A percentile compares a stretch with the other conserved stretches of the same genome.
Evolutionary conservation across 2,329 filamentous ascomycete species (phyloP).

Genomic region (Colletotrichum tamarilloi): DNA sequence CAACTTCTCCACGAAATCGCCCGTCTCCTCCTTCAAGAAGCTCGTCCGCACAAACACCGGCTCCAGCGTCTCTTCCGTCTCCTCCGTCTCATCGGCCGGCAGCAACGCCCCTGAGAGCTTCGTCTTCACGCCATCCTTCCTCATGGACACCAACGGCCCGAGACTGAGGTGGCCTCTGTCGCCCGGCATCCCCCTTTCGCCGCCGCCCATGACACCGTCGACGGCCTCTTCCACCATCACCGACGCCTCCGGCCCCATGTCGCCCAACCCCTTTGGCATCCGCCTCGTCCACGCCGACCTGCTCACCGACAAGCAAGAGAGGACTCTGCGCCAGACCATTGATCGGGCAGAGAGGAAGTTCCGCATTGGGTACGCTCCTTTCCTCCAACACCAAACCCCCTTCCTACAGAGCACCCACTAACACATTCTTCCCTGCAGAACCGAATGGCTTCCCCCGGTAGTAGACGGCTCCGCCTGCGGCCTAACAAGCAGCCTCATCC

Average conservation of each 20-base stretch:
- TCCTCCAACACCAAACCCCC: constrained; percentile 17
- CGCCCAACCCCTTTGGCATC: constrained; percentile 57
- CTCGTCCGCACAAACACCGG: constrained; percentile 53
- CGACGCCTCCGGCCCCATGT: constrained; percentile 44
- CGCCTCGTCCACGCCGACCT: constrained; percentile 61
- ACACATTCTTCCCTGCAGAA: constrained; percentile 39
- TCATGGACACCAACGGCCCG: constrained; percentile 42
- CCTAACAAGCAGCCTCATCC: constrained; percentile 63
- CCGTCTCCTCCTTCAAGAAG: constrained; percentile 49
- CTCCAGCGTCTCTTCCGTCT: constrained; percentile 39
- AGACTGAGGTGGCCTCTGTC: constrained; percentile 47
- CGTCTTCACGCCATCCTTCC: constrained; percentile 46
- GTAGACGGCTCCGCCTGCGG: constrained; percentile 55
- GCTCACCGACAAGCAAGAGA: constrained; percentile 59
- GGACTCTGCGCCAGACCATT: constrained; percentile 59
- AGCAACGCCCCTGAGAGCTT: constrained; percentile 43
- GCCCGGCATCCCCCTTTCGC: constrained; percentile 52
- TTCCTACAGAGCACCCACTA: not conserved
- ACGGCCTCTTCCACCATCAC: constrained; percentile 54
- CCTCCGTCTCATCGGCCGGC: constrained; percentile 34
- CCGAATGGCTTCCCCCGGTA: constrained; percentile 56
- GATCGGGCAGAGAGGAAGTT: constrained; percentile 62
- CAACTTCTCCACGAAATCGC: constrained; percentile 40
- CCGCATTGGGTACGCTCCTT: constrained; percentile 38
- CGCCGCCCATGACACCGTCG: constrained; percentile 60